These are phyloP conservation scores for Trichoderma koningii DNA, from an alignment of 2,329 filamentous ascomycete genomes.

Conservation along the genomic window DNA sequence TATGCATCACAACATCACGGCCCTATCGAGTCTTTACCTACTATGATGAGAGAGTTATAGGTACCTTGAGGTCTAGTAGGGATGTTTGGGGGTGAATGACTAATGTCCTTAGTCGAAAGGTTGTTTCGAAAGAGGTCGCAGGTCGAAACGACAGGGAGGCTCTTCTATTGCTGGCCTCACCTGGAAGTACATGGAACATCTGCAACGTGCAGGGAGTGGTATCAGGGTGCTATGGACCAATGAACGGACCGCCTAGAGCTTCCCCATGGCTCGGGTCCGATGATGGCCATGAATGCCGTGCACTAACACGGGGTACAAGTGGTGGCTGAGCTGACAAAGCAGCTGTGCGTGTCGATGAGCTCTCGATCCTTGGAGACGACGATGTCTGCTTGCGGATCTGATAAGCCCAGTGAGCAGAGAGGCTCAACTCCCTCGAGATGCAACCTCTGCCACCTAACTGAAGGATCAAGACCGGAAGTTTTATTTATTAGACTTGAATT, in stretches of 20 bases:
- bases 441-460: no score
- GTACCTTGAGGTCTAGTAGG: no score
- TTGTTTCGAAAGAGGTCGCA: neutral
- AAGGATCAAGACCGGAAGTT: no score
- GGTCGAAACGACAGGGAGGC: neutral
- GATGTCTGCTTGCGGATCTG: neutral
- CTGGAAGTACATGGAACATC: no score
- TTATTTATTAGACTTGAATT: no score
- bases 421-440: neutral
- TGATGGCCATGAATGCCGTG: neutral
- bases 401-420: neutral
- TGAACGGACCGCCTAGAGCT: slow-evolving; percentile 11
- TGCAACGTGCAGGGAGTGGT: no score
- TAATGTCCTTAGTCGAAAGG: neutral
- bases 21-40: no score
- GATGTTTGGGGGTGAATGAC: neutral
- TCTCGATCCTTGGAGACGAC: no score
- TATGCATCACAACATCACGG: no score
- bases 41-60: no score
- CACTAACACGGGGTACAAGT: slow-evolving; percentile 19
- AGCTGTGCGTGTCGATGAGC: no score
- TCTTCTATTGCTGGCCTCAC: neutral
- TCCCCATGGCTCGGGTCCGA: slow-evolving; percentile 1
- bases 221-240: neutral
- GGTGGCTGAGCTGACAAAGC: slow-evolving; percentile 10